These are phyloP conservation scores for Inonotus obliquus DNA, from an alignment of 1,284 basidiomycete genomes.

Conservation along the genomic window DNA sequence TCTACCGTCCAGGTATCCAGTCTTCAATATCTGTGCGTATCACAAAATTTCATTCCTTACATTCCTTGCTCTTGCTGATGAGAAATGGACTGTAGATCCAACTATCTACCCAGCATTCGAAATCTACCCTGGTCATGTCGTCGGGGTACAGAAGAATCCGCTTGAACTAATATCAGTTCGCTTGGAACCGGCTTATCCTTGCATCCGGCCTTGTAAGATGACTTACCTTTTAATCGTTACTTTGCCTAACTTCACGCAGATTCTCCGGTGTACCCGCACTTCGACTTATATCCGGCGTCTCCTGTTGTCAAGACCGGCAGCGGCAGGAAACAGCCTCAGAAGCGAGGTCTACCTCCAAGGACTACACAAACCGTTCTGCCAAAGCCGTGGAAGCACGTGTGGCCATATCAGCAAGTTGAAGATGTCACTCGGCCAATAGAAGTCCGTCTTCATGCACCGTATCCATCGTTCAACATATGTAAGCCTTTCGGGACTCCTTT, in stretches of 20 bases:
- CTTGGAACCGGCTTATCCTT: slow-evolving; percentile 9
- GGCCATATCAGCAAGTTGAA: slow-evolving; percentile 1
- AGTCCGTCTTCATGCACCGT: neutral
- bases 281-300: slow-evolving; percentile 22
- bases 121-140: slow-evolving; percentile 23
- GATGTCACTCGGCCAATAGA: neutral
- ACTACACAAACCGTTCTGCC: neutral
- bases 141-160: slow-evolving; percentile 3
- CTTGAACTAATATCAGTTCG: neutral
- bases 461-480: slow-evolving; percentile 14
- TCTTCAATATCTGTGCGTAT: neutral
- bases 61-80: neutral
- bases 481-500: neutral
- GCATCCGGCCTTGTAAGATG: slow-evolving; percentile 3
- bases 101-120: slow-evolving; percentile 26
- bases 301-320: neutral
- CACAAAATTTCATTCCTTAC: neutral
- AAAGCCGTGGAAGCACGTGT: slow-evolving; percentile 24
- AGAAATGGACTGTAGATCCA: slow-evolving; percentile 19
- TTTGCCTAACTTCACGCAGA: neutral
- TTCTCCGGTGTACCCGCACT: slow-evolving; percentile 19
- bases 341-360: neutral
- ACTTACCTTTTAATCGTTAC: neutral
- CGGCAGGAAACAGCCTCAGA: neutral
- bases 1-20: slow-evolving; percentile 2